Conservation (phyloP, 495 filamentous ascomycete species). For the Podospora appendiculata region DNA sequence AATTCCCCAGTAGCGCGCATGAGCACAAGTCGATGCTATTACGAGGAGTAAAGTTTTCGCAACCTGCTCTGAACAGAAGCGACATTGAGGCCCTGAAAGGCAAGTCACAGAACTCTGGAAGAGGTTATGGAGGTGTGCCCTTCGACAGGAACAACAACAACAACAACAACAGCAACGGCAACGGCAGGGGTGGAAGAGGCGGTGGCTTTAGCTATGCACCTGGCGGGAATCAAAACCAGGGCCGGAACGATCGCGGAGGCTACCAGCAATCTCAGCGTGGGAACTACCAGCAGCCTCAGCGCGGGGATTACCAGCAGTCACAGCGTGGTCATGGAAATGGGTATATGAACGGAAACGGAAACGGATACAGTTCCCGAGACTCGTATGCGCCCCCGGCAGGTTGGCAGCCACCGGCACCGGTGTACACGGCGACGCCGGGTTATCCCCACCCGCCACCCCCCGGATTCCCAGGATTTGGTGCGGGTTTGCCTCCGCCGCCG, state of each 20-base stretch:
- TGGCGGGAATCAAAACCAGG: slow-evolving; percentile 7
- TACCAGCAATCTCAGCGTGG: slow-evolving; percentile 14
- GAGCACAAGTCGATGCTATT: slow-evolving; percentile 93
- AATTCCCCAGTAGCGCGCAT: slow-evolving; percentile 61
- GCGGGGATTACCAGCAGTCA: neutral
- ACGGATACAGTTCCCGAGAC: slow-evolving; percentile 12
- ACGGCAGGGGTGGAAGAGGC: slow-evolving; percentile 23
- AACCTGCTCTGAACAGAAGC: slow-evolving; percentile 58
- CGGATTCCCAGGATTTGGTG: slow-evolving; percentile 34
- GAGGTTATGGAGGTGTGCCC: slow-evolving; percentile 37
- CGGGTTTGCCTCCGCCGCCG: slow-evolving; percentile 41
- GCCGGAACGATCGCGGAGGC: slow-evolving; percentile 10
- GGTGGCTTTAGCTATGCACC: slow-evolving; percentile 36
- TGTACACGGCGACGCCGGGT: slow-evolving; percentile 6
- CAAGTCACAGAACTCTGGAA: slow-evolving; percentile 52
- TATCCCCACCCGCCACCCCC: neutral
- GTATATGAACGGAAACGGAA: slow-evolving; percentile 18
- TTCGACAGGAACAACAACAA: slow-evolving; percentile 14
- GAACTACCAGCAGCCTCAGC: slow-evolving; percentile 9
- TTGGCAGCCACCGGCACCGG: slow-evolving; percentile 35
- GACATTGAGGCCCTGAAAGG: slow-evolving; percentile 65
- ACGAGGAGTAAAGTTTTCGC: slow-evolving; percentile 65
- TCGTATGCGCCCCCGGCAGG: slow-evolving; percentile 28
- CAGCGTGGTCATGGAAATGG: slow-evolving; percentile 5
- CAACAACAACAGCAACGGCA: slow-evolving; percentile 14